Percentiles rank a stretch among this genome's conserved stretches.
Evolutionary conservation across 257 asterid genomes (phyloP).

Genomic region (Solanum etuberosum): DNA sequence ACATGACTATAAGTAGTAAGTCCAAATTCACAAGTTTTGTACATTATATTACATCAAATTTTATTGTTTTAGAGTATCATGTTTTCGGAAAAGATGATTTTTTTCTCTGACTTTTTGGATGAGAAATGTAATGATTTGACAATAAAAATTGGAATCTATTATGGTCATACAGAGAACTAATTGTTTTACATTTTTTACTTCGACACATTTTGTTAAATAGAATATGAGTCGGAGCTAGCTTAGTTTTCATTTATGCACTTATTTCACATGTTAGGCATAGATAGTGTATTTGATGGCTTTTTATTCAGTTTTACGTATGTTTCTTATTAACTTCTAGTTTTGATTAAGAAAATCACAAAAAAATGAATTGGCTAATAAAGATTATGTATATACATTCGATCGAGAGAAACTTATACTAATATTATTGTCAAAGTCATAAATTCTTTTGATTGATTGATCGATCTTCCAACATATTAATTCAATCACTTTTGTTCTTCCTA

Average conservation of each 20-base stretch:
- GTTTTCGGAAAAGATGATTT: neutral
- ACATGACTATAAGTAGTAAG: neutral
- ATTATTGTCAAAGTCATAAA: neutral
- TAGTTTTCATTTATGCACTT: neutral
- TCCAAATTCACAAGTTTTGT: neutral
- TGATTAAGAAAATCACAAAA: neutral
- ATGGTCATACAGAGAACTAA: neutral
- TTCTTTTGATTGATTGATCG: neutral
- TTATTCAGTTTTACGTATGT: neutral
- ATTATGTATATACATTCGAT: neutral
- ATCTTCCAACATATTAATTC: neutral
- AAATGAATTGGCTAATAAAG: neutral
- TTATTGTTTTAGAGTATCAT: neutral
- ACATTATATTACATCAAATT: neutral
- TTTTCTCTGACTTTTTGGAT: neutral
- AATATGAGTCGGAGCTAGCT: fast-evolving
- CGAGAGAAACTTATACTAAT: neutral
- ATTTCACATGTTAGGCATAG: too few relatives aligned
- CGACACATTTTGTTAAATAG: neutral
- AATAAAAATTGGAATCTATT: neutral
- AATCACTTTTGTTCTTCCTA: neutral
- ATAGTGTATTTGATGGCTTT: neutral
- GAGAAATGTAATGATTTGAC: neutral
- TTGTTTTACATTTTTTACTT: neutral
- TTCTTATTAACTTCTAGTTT: neutral